Base-by-base conservation (phyloP, 2,329 filamentous ascomycete species). In the Septoria petroselini region DNA sequence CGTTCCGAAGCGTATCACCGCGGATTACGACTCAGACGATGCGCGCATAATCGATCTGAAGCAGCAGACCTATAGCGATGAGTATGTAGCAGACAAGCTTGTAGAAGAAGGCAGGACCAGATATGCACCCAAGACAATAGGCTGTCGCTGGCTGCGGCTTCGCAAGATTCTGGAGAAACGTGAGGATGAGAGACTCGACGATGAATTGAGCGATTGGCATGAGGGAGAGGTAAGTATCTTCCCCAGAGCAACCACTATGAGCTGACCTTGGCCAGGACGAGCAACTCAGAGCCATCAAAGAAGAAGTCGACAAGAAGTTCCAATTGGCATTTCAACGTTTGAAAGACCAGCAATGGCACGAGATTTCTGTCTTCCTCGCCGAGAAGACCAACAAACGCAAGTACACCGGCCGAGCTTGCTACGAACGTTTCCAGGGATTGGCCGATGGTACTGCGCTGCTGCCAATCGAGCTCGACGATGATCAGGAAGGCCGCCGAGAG, bases 201-300 rank as follows among this genome's bases (percentile, higher is more conserved):
- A 73, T 41, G 71, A 75, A 31, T 62, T 73, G 52, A 73, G 68
- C 41, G 74, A 75, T 57, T 79, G 76, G 76, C 68, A 73, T 42
- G 64, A 69, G 9, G 70, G 70, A 14, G 76, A 79, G 61, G 75
- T 76, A 62, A 58, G 67, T 51, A 7, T 50, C 17, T 40, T n/a
- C 19, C 7, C 18, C 4, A 25, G 7, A 15, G 48, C 52, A 29
- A 60, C 42, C 4, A 23, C 5, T 21, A 17, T 12, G 25, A 29
- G 37, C 46, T 48, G 15, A 48, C 37, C 30, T 6, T 4, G 19
- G 27, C 4, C 58, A 77, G 73, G 75, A 78, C 52, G 65, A 71
- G 15, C 61, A 66, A n/a, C 69, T 78, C 14, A 49, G 70, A 7
- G 60, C 69, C 41, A 69, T 72, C 11, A 66, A 71, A 46, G 60